Evolutionary conservation across 768 basidiomycete genomes (phyloP).

Genomic region (Mrakia gelida): DNA sequence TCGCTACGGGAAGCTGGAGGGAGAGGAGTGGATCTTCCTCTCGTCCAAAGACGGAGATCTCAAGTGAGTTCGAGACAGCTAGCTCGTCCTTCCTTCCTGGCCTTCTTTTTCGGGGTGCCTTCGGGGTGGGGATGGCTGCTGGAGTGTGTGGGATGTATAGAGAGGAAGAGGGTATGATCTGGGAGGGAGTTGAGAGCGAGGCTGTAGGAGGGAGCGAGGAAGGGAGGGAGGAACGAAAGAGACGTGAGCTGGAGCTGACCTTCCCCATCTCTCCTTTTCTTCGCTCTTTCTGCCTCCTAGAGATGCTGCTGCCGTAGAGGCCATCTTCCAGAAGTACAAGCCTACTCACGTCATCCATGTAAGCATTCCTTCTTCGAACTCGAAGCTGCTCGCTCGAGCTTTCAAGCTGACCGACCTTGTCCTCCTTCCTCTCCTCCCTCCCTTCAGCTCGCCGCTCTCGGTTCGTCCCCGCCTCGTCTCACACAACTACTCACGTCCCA

Average conservation of each 20-base stretch:
- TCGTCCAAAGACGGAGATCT: slow-evolving; percentile 77
- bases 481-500: slow-evolving; percentile 2
- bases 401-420: not conserved
- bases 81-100: too few species aligned
- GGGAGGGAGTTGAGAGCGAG: not conserved
- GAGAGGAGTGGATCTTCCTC: slow-evolving; percentile 83
- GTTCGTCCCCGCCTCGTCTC: slow-evolving; percentile 45
- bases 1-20: slow-evolving; percentile 61
- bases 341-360: slow-evolving; percentile 91
- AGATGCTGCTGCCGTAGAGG: slow-evolving; percentile 62
- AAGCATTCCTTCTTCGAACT: not conserved
- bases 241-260: not conserved
- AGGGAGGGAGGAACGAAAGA: not conserved
- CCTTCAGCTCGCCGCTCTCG: slow-evolving; percentile 70
- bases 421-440: not conserved
- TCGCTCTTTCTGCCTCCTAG: slow-evolving; percentile 46
- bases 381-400: not conserved
- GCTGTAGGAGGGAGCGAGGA: not conserved
- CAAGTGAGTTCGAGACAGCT: slow-evolving; percentile 50
- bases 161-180: not conserved
- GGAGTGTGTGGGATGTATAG: not conserved
- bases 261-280: not conserved
- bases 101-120: too few species aligned
- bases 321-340: slow-evolving; percentile 81
- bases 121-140: too few species aligned